These are phyloP conservation scores for Picochlorum sp. DNA, from an alignment of 139 green algal genomes.

Conservation along the genomic window DNA sequence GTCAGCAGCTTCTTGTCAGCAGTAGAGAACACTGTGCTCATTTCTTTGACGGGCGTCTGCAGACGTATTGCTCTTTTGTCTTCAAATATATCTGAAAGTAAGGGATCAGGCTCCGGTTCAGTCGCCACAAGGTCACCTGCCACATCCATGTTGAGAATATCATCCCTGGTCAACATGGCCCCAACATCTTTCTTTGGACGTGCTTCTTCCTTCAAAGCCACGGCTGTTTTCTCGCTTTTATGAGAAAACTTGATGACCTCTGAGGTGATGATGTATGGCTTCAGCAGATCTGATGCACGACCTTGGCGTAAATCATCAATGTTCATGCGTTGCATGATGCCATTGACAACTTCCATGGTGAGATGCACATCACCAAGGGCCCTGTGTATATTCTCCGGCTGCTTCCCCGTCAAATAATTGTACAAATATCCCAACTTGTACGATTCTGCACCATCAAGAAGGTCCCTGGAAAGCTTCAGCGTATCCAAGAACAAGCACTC, in stretches of 20 bases:
- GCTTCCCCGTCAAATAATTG: constrained; percentile 3
- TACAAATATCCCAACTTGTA: constrained; percentile 7
- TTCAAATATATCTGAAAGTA: no score
- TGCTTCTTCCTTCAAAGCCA: no score
- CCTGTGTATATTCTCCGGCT: neutral
- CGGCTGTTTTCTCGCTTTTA: no score
- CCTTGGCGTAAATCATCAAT: neutral
- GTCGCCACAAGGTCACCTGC: neutral
- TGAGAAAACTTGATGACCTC: no score
- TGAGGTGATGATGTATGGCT: no score
- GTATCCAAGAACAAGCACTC: constrained; percentile 40
- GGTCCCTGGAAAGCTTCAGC: constrained; percentile 12
- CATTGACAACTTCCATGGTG: constrained; percentile 6
- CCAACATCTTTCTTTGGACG: no score
- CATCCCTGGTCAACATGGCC: no score
- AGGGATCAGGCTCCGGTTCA: neutral
- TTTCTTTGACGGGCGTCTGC: neutral
- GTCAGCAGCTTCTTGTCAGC: constrained; percentile 15
- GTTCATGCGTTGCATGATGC: neutral
- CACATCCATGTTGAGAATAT: neutral
- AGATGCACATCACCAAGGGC: constrained; percentile 3
- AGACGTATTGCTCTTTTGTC: neutral
- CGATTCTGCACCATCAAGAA: neutral
- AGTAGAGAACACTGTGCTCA: neutral
- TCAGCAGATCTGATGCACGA: neutral